These are phyloP conservation scores for Saccharomyces hybrid DNA, from an alignment of 1,139 yeast species.

Conservation along the genomic window DNA sequence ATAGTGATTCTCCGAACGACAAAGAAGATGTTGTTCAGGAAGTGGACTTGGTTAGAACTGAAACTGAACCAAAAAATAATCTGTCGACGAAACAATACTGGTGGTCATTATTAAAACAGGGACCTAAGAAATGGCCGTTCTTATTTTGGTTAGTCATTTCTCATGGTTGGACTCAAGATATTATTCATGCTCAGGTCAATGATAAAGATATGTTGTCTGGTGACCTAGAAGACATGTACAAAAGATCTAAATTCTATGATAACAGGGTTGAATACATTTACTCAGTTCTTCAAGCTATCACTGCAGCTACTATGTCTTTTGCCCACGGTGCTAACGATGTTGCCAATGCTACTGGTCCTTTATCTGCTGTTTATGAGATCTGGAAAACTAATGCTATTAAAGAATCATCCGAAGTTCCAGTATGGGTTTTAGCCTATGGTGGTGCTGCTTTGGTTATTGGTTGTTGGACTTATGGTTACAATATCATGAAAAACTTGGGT, in stretches of 20 bases:
- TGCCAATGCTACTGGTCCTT: slow-evolving; percentile 73
- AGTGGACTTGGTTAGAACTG: slow-evolving; percentile 3
- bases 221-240: slow-evolving; percentile 46
- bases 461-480: slow-evolving; percentile 66
- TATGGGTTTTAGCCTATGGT: slow-evolving; percentile 65
- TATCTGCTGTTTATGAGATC: slow-evolving; percentile 55
- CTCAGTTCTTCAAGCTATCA: slow-evolving; percentile 62
- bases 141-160: slow-evolving; percentile 43
- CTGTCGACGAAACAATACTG: slow-evolving; percentile 39
- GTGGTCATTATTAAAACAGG: slow-evolving; percentile 38
- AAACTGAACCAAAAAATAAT: slow-evolving; percentile 21
- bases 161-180: slow-evolving; percentile 63
- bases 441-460: slow-evolving; percentile 66
- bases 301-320: slow-evolving; percentile 75
- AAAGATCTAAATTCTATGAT: slow-evolving; percentile 57
- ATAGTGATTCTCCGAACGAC: slow-evolving; percentile 2
- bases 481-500: slow-evolving; percentile 65
- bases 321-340: slow-evolving; percentile 82
- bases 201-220: slow-evolving; percentile 26
- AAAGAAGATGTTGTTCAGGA: slow-evolving; percentile 1
- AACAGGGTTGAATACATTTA: slow-evolving; percentile 64
- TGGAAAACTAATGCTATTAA: slow-evolving; percentile 50
- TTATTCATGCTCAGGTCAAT: slow-evolving; percentile 44
- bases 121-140: slow-evolving; percentile 49
- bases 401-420: slow-evolving; percentile 52